Evolutionary conservation across 805 yeast genomes (phyloP).

Genomic region (Schizosaccharomyces osmophilus): DNA sequence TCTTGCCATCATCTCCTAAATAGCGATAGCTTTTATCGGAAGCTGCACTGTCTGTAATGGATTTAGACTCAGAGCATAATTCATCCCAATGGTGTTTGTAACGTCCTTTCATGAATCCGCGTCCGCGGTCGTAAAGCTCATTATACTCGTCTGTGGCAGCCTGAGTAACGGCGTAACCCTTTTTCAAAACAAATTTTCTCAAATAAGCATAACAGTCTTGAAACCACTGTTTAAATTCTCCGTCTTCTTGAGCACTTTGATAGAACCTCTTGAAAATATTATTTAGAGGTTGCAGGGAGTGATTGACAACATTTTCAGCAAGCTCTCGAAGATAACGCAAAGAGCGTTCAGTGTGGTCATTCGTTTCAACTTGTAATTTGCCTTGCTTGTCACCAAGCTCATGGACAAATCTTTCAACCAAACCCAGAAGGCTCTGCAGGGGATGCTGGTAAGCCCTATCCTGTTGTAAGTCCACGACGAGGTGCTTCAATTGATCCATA

Average conservation of each 20-base stretch:
- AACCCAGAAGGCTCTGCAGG: constrained; percentile 5
- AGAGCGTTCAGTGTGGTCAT: constrained; percentile 6
- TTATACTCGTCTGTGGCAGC: constrained; percentile 4
- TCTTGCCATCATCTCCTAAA: background rate
- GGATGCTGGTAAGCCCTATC: constrained; percentile 7
- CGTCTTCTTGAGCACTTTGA: constrained; percentile 6
- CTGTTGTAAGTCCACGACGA: constrained; percentile 7
- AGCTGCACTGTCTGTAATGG: constrained; percentile 4
- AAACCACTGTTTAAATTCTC: constrained; percentile 6
- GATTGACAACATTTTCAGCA: constrained; percentile 8
- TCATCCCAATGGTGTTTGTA: constrained; percentile 5
- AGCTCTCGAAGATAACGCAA: constrained; percentile 4
- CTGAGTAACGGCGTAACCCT: constrained; percentile 6
- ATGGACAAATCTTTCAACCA: constrained; percentile 5
- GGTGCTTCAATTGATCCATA: background rate
- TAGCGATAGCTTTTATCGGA: background rate
- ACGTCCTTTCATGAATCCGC: constrained; percentile 2
- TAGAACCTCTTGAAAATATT: constrained; percentile 5
- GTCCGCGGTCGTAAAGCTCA: constrained; percentile 5
- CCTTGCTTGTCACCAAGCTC: background rate
- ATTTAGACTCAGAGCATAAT: constrained; percentile 5
- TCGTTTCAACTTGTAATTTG: background rate
- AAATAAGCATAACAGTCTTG: constrained; percentile 4
- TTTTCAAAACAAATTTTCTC: constrained; percentile 5
- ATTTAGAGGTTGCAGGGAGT: constrained; percentile 5